Percentiles rank a stretch among this genome's conserved stretches.
phyloP scores from a whole-genome alignment of 1,284 basidiomycete species.

The Anthracocystis setariae region DNA sequence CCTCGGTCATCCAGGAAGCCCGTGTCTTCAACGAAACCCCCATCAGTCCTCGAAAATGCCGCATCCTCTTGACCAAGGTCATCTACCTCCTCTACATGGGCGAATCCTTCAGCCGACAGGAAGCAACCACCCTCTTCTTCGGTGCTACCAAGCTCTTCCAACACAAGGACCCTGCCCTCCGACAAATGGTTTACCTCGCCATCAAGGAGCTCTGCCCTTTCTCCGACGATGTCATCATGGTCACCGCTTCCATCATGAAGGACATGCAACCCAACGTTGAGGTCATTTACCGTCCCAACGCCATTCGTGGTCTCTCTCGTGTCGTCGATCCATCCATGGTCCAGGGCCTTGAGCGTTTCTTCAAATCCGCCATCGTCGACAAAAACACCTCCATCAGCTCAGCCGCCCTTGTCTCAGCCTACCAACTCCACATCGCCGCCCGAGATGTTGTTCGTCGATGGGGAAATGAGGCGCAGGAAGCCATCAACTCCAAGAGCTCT shows the following conservation, averaged over 20 bases:
- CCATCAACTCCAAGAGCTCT: conserved; percentile 74
- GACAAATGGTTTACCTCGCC: conserved; percentile 97
- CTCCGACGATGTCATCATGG: conserved; percentile 99
- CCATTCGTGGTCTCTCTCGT: conserved; percentile 92
- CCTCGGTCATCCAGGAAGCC: conserved; percentile 79
- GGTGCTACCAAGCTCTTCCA: conserved; percentile 99
- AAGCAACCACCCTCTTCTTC: conserved; percentile 98
- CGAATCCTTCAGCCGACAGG: conserved; percentile 92
- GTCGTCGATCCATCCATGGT: conserved; percentile 98
- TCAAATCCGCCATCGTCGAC: conserved; percentile 99
- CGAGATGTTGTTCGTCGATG: conserved; percentile 87
- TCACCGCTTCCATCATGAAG: conserved; percentile 99
- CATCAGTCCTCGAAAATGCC: conserved; percentile 86
- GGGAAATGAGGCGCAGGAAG: conserved; percentile 98
- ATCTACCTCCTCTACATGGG: conserved; percentile 96
- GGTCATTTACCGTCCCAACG: conserved; percentile 97
- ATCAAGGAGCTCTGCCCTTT: conserved; percentile 96
- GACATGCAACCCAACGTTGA: conserved; percentile 99
- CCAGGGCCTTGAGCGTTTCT: conserved; percentile 97
- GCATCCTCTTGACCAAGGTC: conserved; percentile 93
- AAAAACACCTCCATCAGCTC: conserved; percentile 94
- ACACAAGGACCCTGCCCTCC: conserved; percentile 95
- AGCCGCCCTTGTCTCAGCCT: conserved; percentile 94
- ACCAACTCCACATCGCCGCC: conserved; percentile 92
- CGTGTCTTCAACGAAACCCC: conserved; percentile 99